Percentiles rank a stretch among this genome's conserved stretches.
These are phyloP conservation scores for Exophiala phaeomuriformis DNA, from an alignment of 2,329 filamentous ascomycete genomes.

Conservation along the genomic window DNA sequence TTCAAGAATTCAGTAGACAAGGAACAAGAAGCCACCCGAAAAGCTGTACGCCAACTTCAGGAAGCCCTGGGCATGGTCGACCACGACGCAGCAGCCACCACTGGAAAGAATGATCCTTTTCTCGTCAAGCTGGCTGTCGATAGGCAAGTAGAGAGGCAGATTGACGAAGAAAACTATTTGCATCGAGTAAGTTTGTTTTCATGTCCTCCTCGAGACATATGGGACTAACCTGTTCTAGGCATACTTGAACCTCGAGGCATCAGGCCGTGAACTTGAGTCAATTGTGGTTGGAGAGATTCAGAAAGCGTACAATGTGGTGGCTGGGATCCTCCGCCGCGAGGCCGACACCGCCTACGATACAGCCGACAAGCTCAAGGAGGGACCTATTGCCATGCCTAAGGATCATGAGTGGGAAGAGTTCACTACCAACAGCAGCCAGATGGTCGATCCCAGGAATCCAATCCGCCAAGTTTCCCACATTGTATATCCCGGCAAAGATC, in stretches of 20 bases:
- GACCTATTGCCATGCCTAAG: conserved; percentile 86
- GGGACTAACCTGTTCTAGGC: conserved; percentile 50
- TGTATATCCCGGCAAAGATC: conserved; percentile 82
- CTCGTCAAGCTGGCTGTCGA: conserved; percentile 80
- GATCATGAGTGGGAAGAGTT: conserved; percentile 87
- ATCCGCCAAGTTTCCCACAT: conserved; percentile 74
- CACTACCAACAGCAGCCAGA: conserved; percentile 70
- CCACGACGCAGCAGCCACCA: conserved; percentile 63
- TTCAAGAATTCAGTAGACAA: conserved; percentile 97
- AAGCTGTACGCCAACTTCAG: conserved; percentile 70
- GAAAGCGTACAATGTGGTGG: conserved; percentile 92
- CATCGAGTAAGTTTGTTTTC: conserved; percentile 60
- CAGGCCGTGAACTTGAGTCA: conserved; percentile 86
- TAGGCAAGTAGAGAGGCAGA: conserved; percentile 80
- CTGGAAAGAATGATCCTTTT: conserved; percentile 87
- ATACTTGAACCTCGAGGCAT: conserved; percentile 88
- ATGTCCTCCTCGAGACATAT: not conserved
- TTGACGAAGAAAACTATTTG: conserved; percentile 95
- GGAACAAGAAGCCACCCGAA: conserved; percentile 79
- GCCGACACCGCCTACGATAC: conserved; percentile 72
- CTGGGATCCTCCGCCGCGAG: conserved; percentile 83
- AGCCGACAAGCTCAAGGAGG: conserved; percentile 71
- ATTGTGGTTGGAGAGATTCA: conserved; percentile 97
- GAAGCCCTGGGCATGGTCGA: conserved; percentile 75
- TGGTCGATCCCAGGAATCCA: conserved; percentile 76